Base-by-base conservation (phyloP, 257 asterid species). In the Fraxinus excelsior region DNA sequence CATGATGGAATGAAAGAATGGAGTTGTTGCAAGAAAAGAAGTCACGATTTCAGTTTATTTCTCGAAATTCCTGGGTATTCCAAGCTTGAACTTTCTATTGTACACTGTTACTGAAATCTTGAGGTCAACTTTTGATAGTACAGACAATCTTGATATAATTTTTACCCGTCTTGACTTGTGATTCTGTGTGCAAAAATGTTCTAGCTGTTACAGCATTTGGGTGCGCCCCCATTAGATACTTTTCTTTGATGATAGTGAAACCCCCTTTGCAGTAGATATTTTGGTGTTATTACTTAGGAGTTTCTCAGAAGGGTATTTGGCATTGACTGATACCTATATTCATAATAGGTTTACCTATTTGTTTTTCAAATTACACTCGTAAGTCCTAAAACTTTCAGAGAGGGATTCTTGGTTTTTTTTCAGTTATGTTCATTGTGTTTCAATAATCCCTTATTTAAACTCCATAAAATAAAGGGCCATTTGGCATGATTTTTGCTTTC, bases 1-100 rank as follows among this genome's bases (percentile, higher is more conserved):
- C 99, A 93, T 40, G 97, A 95, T 79, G 99, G 99, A 76, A 95
- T 80, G 89, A 95, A 95, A 85, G 97, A 93, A 81, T 95, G 99
- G 99, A 91, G 97, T 87, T 95, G 99, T 82, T 95, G 99, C 96
- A 95, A 93, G 96, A 78, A 90, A 85, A 86, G 86, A 82, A 95
- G 99, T 80, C 97, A 95, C 26, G 99, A 95, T 83, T 95, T 95
- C 88, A 91, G 88, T 84, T 87, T 87, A 76, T 95, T 95, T 85
- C 73, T 95, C 72, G 93, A 88, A 79, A 90, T 95, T 81, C 99
- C 98, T 12, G 91, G 89, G 91, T 87, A 82, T 37, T 85, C 62
- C 66, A 58, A 53, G 7, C 38, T 74, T 80, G 28, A 28, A 19
- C 56, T 60, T 25, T 32, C 7, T 70, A 29, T 40, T 38, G 18